Conservation (phyloP, 2,329 filamentous ascomycete genomes). For the Penicillium sp. region DNA sequence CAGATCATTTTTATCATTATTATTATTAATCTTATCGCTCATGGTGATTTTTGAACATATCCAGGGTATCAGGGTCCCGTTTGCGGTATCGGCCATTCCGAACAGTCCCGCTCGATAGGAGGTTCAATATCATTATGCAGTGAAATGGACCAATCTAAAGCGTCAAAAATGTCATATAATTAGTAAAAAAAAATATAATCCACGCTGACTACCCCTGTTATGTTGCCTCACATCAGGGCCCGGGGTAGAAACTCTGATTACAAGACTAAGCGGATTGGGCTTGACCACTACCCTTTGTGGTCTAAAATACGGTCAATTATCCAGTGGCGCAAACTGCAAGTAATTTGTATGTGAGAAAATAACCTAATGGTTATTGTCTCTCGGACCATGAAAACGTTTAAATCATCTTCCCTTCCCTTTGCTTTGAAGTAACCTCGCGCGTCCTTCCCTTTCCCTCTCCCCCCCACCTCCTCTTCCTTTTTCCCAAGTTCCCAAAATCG, state of each 20-base stretch:
- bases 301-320: neutral
- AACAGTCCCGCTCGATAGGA: neutral
- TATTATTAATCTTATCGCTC: neutral
- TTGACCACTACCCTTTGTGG: neutral
- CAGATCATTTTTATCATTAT: neutral
- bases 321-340: neutral
- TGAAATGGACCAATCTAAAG: neutral
- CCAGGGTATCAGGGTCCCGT: neutral
- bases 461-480: neutral
- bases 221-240: neutral
- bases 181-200: neutral
- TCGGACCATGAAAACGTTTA: neutral
- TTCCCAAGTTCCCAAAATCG: neutral
- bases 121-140: neutral
- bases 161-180: neutral
- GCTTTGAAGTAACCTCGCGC: neutral
- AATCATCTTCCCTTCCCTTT: neutral
- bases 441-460: neutral
- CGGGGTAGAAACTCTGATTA: neutral
- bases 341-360: neutral
- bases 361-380: neutral
- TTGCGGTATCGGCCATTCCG: neutral
- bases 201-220: neutral
- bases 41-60: neutral
- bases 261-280: neutral